Conservation (phyloP, 2,329 filamentous ascomycete species). For the Xylariaceae sp. region DNA sequence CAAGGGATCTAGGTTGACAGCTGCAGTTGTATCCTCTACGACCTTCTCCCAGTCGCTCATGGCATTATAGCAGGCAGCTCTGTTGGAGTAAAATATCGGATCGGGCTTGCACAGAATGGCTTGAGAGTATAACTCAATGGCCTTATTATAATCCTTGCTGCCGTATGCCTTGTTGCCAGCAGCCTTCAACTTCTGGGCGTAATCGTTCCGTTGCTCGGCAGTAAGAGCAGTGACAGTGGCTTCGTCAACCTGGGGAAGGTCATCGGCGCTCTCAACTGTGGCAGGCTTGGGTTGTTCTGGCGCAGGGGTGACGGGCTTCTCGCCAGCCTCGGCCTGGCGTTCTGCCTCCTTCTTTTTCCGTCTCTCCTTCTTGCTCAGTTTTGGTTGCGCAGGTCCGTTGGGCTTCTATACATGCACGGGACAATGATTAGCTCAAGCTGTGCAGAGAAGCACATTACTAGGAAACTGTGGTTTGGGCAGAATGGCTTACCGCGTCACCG, state of each 20-base stretch:
- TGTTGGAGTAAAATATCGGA: conserved; percentile 98
- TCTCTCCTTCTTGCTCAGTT: conserved; percentile 88
- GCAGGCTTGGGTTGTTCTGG: conserved; percentile 56
- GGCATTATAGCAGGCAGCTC: conserved; percentile 96
- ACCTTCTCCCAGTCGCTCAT: conserved; percentile 94
- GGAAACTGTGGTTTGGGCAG: background rate
- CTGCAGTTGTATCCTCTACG: conserved; percentile 94
- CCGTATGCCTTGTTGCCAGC: conserved; percentile 97
- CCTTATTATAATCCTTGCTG: conserved; percentile 89
- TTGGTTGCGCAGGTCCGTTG: conserved; percentile 61
- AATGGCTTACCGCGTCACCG: conserved; percentile 58
- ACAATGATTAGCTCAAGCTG: conserved; percentile 15
- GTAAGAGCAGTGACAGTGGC: conserved; percentile 58
- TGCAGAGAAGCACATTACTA: background rate
- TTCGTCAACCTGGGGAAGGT: conserved; percentile 73
- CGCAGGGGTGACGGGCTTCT: conserved; percentile 45
- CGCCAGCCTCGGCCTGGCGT: conserved; percentile 57
- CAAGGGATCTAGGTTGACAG: conserved; percentile 89
- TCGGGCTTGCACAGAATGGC: conserved; percentile 97
- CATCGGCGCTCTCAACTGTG: conserved; percentile 65
- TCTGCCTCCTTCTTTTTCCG: conserved; percentile 85
- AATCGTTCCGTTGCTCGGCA: conserved; percentile 78
- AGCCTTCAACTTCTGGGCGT: conserved; percentile 90
- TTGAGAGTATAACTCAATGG: conserved; percentile 94
- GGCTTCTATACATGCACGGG: conserved; percentile 47